Conservation (phyloP, 2,329 filamentous ascomycete genomes). For the Hymenotorrendiella dingleyae region DNA sequence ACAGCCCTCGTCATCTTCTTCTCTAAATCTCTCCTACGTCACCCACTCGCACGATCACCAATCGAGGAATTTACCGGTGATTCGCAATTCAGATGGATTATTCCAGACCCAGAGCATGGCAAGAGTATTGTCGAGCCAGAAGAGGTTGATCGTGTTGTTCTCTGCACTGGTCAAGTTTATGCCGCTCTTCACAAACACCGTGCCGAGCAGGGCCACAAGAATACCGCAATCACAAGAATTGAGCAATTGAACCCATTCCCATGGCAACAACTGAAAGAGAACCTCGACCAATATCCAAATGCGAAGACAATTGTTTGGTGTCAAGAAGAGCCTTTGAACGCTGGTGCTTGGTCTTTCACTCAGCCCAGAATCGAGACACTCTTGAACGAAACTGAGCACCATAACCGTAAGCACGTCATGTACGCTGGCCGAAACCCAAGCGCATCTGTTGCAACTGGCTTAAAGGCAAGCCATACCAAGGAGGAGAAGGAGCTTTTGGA, state of each 20-base stretch:
- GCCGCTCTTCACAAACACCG: conserved; percentile 87
- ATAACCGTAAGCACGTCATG: conserved; percentile 92
- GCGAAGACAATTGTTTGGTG: conserved; percentile 96
- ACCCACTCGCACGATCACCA: conserved; percentile 82
- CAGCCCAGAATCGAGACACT: conserved; percentile 96
- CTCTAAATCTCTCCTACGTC: conserved; percentile 92
- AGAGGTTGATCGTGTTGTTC: conserved; percentile 86
- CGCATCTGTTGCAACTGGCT: conserved; percentile 86
- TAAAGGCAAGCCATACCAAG: conserved; percentile 83
- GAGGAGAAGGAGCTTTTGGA: conserved; percentile 83
- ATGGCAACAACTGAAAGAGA: conserved; percentile 93
- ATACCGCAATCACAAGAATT: conserved; percentile 89
- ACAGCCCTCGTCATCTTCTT: conserved; percentile 93
- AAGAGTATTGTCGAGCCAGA: conserved; percentile 70
- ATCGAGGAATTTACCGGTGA: conserved; percentile 89
- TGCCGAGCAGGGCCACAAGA: conserved; percentile 75
- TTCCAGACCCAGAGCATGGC: conserved; percentile 81
- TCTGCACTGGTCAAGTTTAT: conserved; percentile 95
- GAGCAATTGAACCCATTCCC: conserved; percentile 99
- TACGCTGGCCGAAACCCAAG: conserved; percentile 93
- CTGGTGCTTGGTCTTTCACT: conserved; percentile 93
- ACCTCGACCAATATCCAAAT: conserved; percentile 94
- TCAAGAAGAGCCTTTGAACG: conserved; percentile 97
- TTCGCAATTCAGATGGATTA: conserved; percentile 95
- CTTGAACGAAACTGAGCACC: conserved; percentile 85